These are phyloP conservation scores for Didymella keratinophila DNA, from an alignment of 2,329 filamentous ascomycete species.

Conservation along the genomic window DNA sequence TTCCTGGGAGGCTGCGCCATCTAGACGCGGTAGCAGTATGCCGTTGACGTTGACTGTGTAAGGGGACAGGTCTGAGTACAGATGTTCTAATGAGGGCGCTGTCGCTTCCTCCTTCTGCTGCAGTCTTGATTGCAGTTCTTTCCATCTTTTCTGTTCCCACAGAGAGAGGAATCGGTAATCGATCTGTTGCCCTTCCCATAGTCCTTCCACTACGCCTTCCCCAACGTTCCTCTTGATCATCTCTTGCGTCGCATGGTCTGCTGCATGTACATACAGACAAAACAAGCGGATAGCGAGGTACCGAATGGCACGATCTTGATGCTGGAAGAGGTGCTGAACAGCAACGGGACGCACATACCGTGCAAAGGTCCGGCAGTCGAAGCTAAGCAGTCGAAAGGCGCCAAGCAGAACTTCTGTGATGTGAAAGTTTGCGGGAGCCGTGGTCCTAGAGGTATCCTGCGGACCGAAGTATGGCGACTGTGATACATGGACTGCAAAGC, in stretches of 20 bases:
- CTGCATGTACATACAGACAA: slow-evolving; percentile 77
- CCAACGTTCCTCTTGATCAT: slow-evolving; percentile 74
- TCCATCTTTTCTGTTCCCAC: slow-evolving; percentile 68
- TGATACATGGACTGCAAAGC: slow-evolving; percentile 48
- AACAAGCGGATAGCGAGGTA: slow-evolving; percentile 86
- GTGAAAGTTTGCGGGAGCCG: slow-evolving; percentile 1
- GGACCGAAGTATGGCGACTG: slow-evolving; percentile 35
- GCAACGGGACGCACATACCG: slow-evolving; percentile 69
- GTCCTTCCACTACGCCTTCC: slow-evolving; percentile 68
- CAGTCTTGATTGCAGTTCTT: slow-evolving; percentile 26
- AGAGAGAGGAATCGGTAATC: slow-evolving; percentile 79
- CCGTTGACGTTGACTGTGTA: slow-evolving; percentile 47
- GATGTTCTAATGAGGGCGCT: slow-evolving; percentile 1
- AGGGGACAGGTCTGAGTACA: slow-evolving; percentile 38
- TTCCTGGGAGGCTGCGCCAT: slow-evolving; percentile 39
- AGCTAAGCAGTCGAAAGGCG: slow-evolving; percentile 79
- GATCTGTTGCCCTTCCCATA: slow-evolving; percentile 77
- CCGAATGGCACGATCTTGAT: slow-evolving; percentile 67
- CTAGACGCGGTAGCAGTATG: slow-evolving; percentile 50
- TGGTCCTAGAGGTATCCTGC: background rate
- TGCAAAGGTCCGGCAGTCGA: slow-evolving; percentile 74
- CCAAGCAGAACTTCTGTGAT: slow-evolving; percentile 66
- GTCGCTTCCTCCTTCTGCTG: slow-evolving; percentile 8
- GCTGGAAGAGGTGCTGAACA: slow-evolving; percentile 73
- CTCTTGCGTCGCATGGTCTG: slow-evolving; percentile 78